These are phyloP conservation scores for Halenospora varia DNA, from an alignment of 495 filamentous ascomycete genomes.

Conservation along the genomic window DNA sequence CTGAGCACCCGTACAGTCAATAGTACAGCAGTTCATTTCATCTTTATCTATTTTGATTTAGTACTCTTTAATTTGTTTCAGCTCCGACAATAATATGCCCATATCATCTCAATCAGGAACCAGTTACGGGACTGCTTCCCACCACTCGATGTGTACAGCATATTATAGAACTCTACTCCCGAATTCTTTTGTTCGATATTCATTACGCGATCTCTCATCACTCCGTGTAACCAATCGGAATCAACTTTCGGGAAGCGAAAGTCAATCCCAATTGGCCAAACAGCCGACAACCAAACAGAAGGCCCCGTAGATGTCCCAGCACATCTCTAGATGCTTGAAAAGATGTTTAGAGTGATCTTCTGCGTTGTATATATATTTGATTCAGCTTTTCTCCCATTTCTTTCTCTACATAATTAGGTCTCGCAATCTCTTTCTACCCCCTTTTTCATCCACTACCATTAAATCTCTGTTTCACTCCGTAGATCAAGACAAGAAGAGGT, in stretches of 20 bases:
- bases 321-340: neutral
- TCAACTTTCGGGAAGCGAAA: slow-evolving; percentile 16
- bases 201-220: no score
- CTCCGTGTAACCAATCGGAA: neutral
- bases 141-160: no score
- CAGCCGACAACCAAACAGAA: neutral
- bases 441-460: neutral
- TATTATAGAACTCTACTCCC: no score
- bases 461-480: neutral
- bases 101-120: no score
- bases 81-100: no score
- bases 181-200: no score
- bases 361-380: neutral
- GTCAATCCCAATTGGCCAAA: slow-evolving; percentile 13
- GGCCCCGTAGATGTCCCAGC: neutral
- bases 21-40: no score
- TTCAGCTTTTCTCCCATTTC: neutral
- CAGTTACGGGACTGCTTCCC: no score
- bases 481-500: neutral
- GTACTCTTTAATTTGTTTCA: no score
- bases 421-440: neutral
- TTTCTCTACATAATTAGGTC: neutral
- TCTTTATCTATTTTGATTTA: no score
- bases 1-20: no score
- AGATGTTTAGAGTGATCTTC: neutral